Evolutionary conservation across 2,329 filamentous ascomycete genomes (phyloP).

Genomic region (Fusarium paranaense): DNA sequence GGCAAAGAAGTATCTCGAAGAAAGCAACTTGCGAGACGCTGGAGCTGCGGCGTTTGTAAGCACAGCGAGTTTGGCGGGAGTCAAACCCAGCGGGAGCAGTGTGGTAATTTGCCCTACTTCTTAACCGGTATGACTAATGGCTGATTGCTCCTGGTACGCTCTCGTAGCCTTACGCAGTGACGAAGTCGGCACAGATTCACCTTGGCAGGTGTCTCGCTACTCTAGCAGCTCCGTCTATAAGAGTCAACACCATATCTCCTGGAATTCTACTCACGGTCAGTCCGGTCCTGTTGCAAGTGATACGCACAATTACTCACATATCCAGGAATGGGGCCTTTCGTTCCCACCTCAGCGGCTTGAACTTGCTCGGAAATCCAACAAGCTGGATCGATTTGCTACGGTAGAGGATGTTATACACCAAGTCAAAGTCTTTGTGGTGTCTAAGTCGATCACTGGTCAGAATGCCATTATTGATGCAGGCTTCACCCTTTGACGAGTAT

Average conservation of each 20-base stretch:
- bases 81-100: slow-evolving; percentile 7
- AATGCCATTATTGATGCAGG: slow-evolving; percentile 3
- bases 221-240: neutral
- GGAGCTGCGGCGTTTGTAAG: neutral
- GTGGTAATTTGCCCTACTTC: neutral
- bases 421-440: neutral
- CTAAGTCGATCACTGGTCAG: neutral
- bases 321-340: neutral
- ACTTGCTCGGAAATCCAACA: neutral
- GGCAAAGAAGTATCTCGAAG: neutral
- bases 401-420: neutral
- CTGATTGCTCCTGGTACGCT: neutral
- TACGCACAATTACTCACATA: neutral
- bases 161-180: neutral
- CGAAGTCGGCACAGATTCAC: neutral
- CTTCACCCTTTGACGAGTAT: slow-evolving; percentile 14
- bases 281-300: neutral
- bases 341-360: neutral
- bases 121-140: neutral
- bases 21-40: neutral
- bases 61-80: neutral
- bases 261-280: neutral
- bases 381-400: neutral
- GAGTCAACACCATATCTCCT: neutral
- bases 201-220: neutral